phyloP scores from a whole-genome alignment of 495 filamentous ascomycete genomes.

The Oleoguttula mirabilis region DNA sequence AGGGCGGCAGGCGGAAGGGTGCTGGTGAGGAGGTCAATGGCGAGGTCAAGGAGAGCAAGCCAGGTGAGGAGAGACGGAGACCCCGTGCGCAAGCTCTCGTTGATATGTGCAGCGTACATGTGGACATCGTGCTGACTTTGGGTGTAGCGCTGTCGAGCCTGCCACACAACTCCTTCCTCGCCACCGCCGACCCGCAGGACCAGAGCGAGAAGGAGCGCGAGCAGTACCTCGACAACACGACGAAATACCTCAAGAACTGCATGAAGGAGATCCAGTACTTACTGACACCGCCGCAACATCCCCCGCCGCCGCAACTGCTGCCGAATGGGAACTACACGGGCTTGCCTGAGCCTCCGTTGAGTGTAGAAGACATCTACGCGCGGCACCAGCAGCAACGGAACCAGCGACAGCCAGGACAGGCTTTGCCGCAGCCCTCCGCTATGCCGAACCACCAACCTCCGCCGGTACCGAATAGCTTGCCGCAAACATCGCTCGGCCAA shows the following conservation, averaged over 20 bases:
- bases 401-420: constrained; percentile 24
- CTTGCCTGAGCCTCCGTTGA: constrained; percentile 18
- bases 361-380: constrained; percentile 32
- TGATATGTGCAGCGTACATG: neutral
- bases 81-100: neutral
- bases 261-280: constrained; percentile 37
- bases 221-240: constrained; percentile 30
- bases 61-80: neutral
- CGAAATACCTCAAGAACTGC: constrained; percentile 32
- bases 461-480: constrained; percentile 29
- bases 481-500: constrained; percentile 1
- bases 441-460: constrained; percentile 46
- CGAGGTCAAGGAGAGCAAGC: neutral
- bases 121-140: constrained; percentile 19
- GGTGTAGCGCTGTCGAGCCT: constrained; percentile 19
- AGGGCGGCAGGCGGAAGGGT: neutral
- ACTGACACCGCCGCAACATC: constrained; percentile 34
- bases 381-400: constrained; percentile 29
- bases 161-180: constrained; percentile 34
- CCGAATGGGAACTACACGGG: constrained; percentile 20
- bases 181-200: constrained; percentile 21
- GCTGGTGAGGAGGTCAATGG: neutral
- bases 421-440: constrained; percentile 29
- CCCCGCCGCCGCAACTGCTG: constrained; percentile 28
- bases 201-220: constrained; percentile 29